Evolutionary conservation across 352 stramenopile genomes (phyloP).

Genomic region (Phytophthora macrochlamydospora): DNA sequence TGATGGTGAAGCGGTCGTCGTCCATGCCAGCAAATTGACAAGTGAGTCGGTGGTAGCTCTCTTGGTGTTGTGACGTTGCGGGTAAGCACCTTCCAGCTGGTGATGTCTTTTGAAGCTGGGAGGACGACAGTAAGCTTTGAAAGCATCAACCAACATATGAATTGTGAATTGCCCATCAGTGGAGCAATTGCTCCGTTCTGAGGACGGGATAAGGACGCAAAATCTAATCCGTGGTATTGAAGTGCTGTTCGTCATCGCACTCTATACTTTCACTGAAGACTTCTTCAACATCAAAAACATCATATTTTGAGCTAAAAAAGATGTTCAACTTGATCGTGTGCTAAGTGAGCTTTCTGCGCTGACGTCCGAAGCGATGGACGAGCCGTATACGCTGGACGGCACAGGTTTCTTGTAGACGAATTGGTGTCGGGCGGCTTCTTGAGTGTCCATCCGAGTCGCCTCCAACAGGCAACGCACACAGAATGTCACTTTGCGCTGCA

Average conservation of each 20-base stretch:
- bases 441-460: slow-evolving; percentile 8
- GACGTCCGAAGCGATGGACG: not conserved
- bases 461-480: slow-evolving; percentile 20
- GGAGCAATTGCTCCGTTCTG: not conserved
- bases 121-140: not conserved
- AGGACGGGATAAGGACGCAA: not conserved
- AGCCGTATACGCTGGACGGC: not conserved
- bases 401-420: slow-evolving; percentile 1
- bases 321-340: not conserved
- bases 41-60: not conserved
- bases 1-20: slow-evolving; percentile 18
- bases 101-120: not conserved
- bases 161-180: not conserved
- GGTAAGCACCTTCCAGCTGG: not conserved
- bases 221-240: not conserved
- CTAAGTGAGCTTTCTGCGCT: not conserved
- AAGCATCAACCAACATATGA: not conserved
- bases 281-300: not conserved
- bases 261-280: not conserved
- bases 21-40: slow-evolving; percentile 9
- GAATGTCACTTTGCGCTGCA: slow-evolving; percentile 22
- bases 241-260: not conserved
- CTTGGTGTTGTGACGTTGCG: too few relatives aligned
- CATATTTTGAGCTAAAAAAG: not conserved
- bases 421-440: not conserved